Evolutionary conservation across 495 filamentous ascomycete genomes (phyloP).

Genomic region (Durotheca rogersii): DNA sequence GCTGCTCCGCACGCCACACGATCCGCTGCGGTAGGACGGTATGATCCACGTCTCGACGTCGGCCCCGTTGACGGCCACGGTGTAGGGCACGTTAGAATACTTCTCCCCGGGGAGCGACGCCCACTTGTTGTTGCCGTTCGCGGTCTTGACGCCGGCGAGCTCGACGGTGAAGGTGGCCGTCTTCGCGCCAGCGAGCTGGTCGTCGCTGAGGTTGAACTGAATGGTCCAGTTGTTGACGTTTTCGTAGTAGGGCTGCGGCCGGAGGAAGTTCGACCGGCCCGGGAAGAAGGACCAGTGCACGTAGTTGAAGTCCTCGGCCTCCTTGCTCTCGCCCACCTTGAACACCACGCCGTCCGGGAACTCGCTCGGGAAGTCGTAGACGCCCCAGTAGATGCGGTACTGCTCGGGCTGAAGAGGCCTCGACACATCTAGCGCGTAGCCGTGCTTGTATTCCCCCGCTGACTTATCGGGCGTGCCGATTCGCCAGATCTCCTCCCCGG

Average conservation of each 20-base stretch:
- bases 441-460: conserved; percentile 56
- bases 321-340: conserved; percentile 48
- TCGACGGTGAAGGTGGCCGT: conserved; percentile 52
- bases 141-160: conserved; percentile 53
- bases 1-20: conserved; percentile 48
- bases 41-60: conserved; percentile 29
- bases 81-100: conserved; percentile 51
- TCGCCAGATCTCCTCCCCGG: conserved; percentile 56
- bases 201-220: conserved; percentile 44
- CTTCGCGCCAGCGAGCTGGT: conserved; percentile 24
- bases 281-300: conserved; percentile 58
- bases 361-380: conserved; percentile 55
- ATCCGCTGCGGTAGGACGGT: conserved; percentile 38
- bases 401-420: conserved; percentile 51
- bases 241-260: conserved; percentile 30
- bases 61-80: conserved; percentile 20
- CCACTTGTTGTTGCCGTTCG: conserved; percentile 46
- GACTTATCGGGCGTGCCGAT: conserved; percentile 58
- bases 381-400: conserved; percentile 57
- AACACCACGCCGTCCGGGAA: conserved; percentile 54
- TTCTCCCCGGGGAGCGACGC: conserved; percentile 27
- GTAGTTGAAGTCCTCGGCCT: conserved; percentile 50
- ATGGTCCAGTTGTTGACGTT: conserved; percentile 57
- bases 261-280: conserved; percentile 33
- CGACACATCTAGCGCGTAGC: conserved; percentile 43